Evolutionary conservation across 106 monocot species (phyloP).

Genomic region (Dendrobium huoshanense): DNA sequence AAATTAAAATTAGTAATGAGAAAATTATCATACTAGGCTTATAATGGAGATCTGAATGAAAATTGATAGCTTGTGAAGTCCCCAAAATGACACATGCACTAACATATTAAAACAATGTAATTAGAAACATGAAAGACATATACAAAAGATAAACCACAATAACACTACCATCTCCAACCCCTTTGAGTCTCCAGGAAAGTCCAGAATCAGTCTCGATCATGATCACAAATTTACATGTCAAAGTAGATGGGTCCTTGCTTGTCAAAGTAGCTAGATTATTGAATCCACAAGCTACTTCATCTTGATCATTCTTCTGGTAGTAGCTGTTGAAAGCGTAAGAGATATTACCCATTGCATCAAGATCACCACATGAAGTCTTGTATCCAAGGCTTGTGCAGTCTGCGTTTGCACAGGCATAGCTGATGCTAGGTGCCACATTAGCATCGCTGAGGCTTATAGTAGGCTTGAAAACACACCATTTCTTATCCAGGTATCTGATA

Average conservation of each 20-base stretch:
- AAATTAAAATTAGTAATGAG: no score
- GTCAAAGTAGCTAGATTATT: slow-evolving; percentile 22
- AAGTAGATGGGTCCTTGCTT: slow-evolving; percentile 31
- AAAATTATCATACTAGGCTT: not conserved
- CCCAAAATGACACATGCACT: not conserved
- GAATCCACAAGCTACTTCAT: slow-evolving; percentile 34
- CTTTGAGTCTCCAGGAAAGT: not conserved
- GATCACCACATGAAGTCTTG: slow-evolving; percentile 36
- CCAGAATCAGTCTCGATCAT: slow-evolving; percentile 37
- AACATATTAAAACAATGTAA: slow-evolving; percentile 4
- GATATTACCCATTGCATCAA: slow-evolving; percentile 28
- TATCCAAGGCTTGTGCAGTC: slow-evolving; percentile 69
- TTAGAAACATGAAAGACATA: slow-evolving; percentile 5
- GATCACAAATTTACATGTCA: slow-evolving; percentile 57
- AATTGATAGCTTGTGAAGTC: not conserved
- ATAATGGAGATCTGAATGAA: not conserved
- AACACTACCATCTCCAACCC: not conserved
- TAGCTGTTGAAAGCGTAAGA: slow-evolving; percentile 40
- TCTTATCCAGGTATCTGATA: slow-evolving; percentile 43
- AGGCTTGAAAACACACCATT: slow-evolving; percentile 65
- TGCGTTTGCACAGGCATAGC: slow-evolving; percentile 41
- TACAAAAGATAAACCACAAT: not conserved
- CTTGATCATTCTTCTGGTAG: slow-evolving; percentile 43
- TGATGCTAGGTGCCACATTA: slow-evolving; percentile 18
- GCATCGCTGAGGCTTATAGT: slow-evolving; percentile 30